These are phyloP conservation scores for Lolium rigidum DNA, from an alignment of 176 grass and related monocot genomes.

Conservation along the genomic window DNA sequence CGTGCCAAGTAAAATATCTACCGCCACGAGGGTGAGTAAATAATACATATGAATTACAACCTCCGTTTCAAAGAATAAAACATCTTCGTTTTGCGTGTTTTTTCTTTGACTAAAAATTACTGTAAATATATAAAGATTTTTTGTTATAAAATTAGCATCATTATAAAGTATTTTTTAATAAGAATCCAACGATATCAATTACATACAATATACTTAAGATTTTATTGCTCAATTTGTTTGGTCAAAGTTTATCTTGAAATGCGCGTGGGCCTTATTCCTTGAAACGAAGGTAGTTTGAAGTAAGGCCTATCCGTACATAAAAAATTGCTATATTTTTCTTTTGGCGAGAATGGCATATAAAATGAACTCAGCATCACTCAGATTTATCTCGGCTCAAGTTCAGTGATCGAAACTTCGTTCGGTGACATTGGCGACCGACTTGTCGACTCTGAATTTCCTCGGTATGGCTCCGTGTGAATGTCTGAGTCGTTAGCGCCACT, in stretches of 20 bases:
- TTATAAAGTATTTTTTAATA: no score
- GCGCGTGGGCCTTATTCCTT: no score
- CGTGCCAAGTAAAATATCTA: background rate
- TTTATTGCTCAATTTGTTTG: no score
- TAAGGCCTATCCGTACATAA: slow-evolving; percentile 7
- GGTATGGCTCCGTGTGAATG: background rate
- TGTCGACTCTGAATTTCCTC: background rate
- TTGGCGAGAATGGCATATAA: background rate
- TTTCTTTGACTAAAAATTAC: no score
- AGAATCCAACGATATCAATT: no score
- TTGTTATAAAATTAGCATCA: no score
- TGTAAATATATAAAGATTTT: no score
- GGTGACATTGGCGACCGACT: slow-evolving; percentile 44
- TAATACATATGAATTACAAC: no score
- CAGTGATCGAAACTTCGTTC: slow-evolving; percentile 63
- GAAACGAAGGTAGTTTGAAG: background rate
- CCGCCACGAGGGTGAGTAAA: background rate
- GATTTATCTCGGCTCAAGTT: slow-evolving; percentile 64
- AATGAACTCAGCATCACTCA: background rate
- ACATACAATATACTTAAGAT: no score
- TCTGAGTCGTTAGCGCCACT: slow-evolving; percentile 29
- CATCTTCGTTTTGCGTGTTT: no score
- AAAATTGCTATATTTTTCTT: background rate
- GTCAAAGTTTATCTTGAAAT: no score
- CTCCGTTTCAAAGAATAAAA: no score